Evolutionary conservation across 331 rosid species (phyloP).

Genomic region (Phaseolus coccineus): DNA sequence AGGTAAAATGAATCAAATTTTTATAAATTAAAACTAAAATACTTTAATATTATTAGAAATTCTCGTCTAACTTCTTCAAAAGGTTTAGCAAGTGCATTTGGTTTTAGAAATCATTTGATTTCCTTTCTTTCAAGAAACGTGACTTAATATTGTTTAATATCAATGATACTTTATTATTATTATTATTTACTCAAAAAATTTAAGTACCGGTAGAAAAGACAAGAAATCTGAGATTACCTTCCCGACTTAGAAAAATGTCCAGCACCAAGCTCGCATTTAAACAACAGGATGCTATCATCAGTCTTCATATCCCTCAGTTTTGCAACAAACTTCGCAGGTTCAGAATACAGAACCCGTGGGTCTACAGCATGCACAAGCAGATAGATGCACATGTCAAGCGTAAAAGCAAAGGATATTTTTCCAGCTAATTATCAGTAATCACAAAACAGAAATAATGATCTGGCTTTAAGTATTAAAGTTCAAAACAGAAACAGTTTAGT

Average conservation of each 20-base stretch:
- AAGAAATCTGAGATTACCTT: slow-evolving; percentile 57
- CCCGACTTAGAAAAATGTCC: slow-evolving; percentile 96
- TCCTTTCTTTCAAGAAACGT: neutral
- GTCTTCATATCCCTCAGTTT: slow-evolving; percentile 87
- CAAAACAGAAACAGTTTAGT: neutral
- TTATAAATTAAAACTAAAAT: neutral
- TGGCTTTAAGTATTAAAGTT: slow-evolving; percentile 11
- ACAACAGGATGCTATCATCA: slow-evolving; percentile 68
- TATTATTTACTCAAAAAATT: neutral
- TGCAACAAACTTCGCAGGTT: slow-evolving; percentile 94
- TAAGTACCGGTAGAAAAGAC: neutral
- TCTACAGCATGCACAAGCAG: slow-evolving; percentile 57
- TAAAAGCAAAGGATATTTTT: slow-evolving; percentile 31
- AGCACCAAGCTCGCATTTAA: slow-evolving; percentile 95
- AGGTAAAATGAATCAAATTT: neutral
- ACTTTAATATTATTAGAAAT: neutral
- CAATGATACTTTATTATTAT: neutral
- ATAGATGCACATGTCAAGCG: slow-evolving; percentile 22
- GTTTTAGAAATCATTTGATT: neutral
- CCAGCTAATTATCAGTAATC: slow-evolving; percentile 37
- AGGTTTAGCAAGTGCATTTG: neutral
- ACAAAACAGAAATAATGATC: slow-evolving; percentile 16
- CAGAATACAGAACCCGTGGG: slow-evolving; percentile 95
- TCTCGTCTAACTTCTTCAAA: neutral
- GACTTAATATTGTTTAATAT: neutral